phyloP scores from a whole-genome alignment of 2,329 filamentous ascomycete genomes.

The Coniosporium uncinatum region DNA sequence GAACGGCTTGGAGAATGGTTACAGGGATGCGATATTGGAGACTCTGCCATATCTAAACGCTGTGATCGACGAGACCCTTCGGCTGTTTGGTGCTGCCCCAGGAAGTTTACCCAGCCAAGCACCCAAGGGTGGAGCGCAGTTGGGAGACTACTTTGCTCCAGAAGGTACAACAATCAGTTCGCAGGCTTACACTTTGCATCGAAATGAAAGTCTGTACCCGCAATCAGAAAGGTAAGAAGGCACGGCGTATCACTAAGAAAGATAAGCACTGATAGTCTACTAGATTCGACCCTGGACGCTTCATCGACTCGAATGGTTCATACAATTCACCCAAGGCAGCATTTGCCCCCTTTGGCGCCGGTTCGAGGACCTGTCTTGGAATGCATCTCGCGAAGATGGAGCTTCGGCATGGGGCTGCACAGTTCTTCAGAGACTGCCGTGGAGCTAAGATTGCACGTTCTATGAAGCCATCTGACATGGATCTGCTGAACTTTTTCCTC shows the following conservation, averaged over 20 bases:
- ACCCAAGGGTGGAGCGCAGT: not conserved
- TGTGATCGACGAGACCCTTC: constrained; percentile 43
- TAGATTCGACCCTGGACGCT: constrained; percentile 26
- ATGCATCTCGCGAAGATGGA: constrained; percentile 61
- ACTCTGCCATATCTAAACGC: constrained; percentile 34
- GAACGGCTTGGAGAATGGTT: no score
- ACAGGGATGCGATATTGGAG: not conserved
- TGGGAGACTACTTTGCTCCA: constrained; percentile 1
- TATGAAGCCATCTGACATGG: no score
- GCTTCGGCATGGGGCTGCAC: constrained; percentile 42
- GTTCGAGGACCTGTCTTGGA: constrained; percentile 63
- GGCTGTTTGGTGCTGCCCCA: constrained; percentile 27
- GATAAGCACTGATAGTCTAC: not conserved
- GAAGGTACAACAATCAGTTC: constrained; percentile 2
- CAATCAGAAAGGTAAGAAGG: not conserved
- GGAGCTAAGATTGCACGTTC: no score
- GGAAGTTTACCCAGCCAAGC: not conserved
- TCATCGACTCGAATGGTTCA: constrained; percentile 15
- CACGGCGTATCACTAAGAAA: not conserved
- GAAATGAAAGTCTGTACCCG: not conserved
- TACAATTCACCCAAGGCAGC: constrained; percentile 36
- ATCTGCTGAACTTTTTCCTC: no score
- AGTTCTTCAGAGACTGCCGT: constrained; percentile 48
- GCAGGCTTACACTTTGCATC: constrained; percentile 1
- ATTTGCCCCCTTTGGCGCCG: constrained; percentile 65